Percentiles rank a stretch among this genome's conserved stretches.
Evolutionary conservation across 108 stramenopile species (phyloP).

Genomic region (Nitzschia palea): DNA sequence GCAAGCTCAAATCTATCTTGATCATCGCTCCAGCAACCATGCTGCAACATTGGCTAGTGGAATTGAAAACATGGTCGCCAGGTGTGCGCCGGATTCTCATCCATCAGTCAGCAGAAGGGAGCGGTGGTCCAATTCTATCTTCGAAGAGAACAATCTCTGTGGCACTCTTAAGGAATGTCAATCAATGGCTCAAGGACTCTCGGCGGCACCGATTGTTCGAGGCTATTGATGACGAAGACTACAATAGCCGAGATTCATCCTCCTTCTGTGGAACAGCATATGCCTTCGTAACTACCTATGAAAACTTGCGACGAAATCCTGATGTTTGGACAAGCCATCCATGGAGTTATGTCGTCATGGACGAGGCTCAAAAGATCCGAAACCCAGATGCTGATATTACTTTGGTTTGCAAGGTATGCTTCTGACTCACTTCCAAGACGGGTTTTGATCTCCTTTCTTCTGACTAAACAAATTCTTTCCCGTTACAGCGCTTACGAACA

Average conservation of each 20-base stretch:
- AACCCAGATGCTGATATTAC: conserved; percentile 97
- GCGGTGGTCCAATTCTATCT: conserved; percentile 33
- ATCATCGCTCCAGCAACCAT: conserved; percentile 93
- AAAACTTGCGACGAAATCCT: conserved; percentile 72
- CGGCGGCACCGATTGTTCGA: conserved; percentile 70
- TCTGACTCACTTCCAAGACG: background rate
- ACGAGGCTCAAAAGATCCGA: conserved; percentile 98
- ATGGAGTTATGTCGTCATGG: conserved; percentile 94
- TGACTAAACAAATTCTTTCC: background rate
- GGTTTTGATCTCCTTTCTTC: background rate
- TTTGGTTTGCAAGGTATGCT: conserved; percentile 84
- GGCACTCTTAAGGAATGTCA: conserved; percentile 36
- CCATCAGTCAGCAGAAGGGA: conserved; percentile 77
- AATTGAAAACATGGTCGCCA: conserved; percentile 92
- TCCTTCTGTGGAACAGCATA: conserved; percentile 80
- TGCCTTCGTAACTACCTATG: conserved; percentile 91
- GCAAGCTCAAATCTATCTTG: conserved; percentile 70
- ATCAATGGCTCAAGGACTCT: conserved; percentile 61
- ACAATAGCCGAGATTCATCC: conserved; percentile 47
- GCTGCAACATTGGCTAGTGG: conserved; percentile 91
- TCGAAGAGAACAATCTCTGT: conserved; percentile 27
- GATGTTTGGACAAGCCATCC: conserved; percentile 71
- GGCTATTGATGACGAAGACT: conserved; percentile 72
- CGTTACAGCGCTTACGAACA: conserved; percentile 65
- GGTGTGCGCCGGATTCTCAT: conserved; percentile 77